Percentiles rank a stretch among this genome's conserved stretches.
phyloP scores from a whole-genome alignment of 306 rosid genomes.

The Corylus avellana region DNA sequence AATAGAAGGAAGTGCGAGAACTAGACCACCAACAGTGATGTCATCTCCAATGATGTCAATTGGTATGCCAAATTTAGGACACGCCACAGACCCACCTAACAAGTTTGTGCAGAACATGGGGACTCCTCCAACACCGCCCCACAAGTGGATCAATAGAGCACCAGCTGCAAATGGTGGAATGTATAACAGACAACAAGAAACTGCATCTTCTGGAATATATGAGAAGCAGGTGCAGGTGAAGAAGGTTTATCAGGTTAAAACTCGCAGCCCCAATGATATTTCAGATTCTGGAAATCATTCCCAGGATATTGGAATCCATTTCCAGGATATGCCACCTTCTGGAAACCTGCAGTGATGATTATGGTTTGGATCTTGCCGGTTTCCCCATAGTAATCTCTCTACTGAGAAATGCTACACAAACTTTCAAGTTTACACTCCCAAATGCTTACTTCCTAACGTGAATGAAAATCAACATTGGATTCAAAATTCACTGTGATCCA shows the following conservation, averaged over 20 bases:
- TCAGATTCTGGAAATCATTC: conserved; percentile 39
- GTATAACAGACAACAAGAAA: conserved; percentile 55
- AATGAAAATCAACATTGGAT: no score
- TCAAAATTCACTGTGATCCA: no score
- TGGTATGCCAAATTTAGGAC: conserved; percentile 47
- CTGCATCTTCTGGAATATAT: conserved; percentile 42
- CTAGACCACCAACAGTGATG: conserved; percentile 40
- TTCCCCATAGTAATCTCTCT: neutral
- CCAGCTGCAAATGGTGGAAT: conserved; percentile 51
- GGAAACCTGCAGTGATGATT: conserved; percentile 41
- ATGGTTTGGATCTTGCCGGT: conserved; percentile 31
- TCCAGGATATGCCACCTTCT: conserved; percentile 44
- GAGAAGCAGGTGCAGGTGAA: conserved; percentile 60
- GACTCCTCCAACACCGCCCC: conserved; percentile 76
- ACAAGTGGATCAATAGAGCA: conserved; percentile 72
- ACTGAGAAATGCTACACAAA: no score
- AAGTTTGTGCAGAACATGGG: conserved; percentile 47
- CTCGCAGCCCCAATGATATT: conserved; percentile 48
- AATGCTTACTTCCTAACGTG: no score
- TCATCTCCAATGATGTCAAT: conserved; percentile 27
- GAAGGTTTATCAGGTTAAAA: conserved; percentile 66
- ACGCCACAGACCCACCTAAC: conserved; percentile 39
- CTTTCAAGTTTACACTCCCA: no score
- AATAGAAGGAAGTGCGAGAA: conserved; percentile 47
- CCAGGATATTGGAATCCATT: conserved; percentile 14